Percentiles rank a stretch among this genome's conserved stretches.
Conservation (phyloP, 108 stramenopile genomes). For the Cafeteria roenbergensis region DNA sequence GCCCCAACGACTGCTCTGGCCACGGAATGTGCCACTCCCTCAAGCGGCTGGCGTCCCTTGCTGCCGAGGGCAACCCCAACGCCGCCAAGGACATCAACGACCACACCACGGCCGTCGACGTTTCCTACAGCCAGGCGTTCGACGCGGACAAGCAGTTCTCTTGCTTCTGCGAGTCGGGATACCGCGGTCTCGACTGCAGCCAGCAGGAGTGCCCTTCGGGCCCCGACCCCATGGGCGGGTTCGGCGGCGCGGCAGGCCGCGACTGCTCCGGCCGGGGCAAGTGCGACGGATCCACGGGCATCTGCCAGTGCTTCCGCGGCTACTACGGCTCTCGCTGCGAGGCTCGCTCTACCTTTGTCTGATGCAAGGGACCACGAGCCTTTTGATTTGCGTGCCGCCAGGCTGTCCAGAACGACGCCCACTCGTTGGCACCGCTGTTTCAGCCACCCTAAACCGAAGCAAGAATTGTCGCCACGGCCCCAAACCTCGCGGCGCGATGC, state of each 20-base stretch:
- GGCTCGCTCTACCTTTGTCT: too few species aligned
- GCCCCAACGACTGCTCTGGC: slow-evolving; percentile 56
- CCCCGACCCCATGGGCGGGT: slow-evolving; percentile 49
- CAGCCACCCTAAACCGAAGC: too few species aligned
- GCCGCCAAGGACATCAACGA: too few species aligned
- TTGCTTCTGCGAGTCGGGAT: slow-evolving; percentile 45
- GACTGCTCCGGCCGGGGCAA: slow-evolving; percentile 55
- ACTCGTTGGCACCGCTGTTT: too few species aligned
- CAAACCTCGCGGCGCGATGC: too few species aligned
- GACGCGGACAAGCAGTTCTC: slow-evolving; percentile 37
- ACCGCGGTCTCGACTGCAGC: slow-evolving; percentile 34
- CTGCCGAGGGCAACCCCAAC: too few species aligned
- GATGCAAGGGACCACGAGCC: too few species aligned
- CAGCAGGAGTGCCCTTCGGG: slow-evolving; percentile 58
- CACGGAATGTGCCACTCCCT: slow-evolving; percentile 57
- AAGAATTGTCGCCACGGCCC: too few species aligned
- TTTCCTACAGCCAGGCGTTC: slow-evolving; percentile 22
- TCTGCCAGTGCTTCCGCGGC: slow-evolving; percentile 56
- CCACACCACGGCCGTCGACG: slow-evolving; percentile 12
- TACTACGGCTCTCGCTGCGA: too few species aligned
- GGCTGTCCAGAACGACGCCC: too few species aligned
- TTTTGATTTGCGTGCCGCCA: too few species aligned
- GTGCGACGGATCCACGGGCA: slow-evolving; percentile 36
- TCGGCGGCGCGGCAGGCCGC: slow-evolving; percentile 47
- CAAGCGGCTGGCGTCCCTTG: slow-evolving; percentile 43